A percentile compares a stretch with the other conserved stretches of the same genome.
phyloP scores from a whole-genome alignment of 805 yeast species.

The Debaryomyces tyrocola region DNA sequence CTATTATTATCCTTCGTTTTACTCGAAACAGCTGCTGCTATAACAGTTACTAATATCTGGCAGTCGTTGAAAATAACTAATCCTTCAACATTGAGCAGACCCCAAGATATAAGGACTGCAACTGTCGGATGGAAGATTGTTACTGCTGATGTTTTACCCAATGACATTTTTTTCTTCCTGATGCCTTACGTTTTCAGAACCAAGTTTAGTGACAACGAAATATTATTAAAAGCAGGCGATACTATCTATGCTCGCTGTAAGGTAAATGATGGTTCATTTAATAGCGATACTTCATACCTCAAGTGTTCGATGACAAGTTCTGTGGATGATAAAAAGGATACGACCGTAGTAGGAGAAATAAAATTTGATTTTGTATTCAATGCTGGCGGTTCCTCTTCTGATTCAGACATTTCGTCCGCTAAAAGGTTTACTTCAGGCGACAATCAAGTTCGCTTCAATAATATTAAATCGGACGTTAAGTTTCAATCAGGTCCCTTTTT shows the following conservation, averaged over 20 bases:
- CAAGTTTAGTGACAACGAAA: constrained; percentile 8
- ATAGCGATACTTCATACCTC: constrained; percentile 4
- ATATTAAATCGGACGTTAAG: constrained; percentile 7
- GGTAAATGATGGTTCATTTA: constrained; percentile 10
- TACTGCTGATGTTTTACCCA: constrained; percentile 1
- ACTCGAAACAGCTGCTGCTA: constrained; percentile 3
- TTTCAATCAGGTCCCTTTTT: constrained; percentile 14
- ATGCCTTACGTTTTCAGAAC: constrained; percentile 16
- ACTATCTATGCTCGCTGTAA: constrained; percentile 11
- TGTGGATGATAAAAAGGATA: background rate
- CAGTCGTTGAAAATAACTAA: constrained; percentile 8
- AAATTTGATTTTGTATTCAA: constrained; percentile 16
- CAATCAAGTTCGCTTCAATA: constrained; percentile 10
- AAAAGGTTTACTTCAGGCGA: constrained; percentile 5
- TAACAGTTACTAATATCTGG: constrained; percentile 6
- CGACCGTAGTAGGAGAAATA: constrained; percentile 9
- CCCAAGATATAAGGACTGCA: constrained; percentile 20
- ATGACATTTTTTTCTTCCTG: constrained; percentile 9
- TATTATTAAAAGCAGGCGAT: constrained; percentile 11
- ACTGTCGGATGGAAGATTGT: constrained; percentile 11
- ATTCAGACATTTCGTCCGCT: constrained; percentile 12
- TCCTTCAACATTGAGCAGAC: constrained; percentile 8
- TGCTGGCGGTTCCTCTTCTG: constrained; percentile 17
- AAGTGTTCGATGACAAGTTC: constrained; percentile 8
- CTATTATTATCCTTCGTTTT: constrained; percentile 1